A percentile compares a stretch with the other conserved stretches of the same genome.
Evolutionary conservation across 495 filamentous ascomycete species (phyloP).

Genomic region (Talaromyces trachyspermus): DNA sequence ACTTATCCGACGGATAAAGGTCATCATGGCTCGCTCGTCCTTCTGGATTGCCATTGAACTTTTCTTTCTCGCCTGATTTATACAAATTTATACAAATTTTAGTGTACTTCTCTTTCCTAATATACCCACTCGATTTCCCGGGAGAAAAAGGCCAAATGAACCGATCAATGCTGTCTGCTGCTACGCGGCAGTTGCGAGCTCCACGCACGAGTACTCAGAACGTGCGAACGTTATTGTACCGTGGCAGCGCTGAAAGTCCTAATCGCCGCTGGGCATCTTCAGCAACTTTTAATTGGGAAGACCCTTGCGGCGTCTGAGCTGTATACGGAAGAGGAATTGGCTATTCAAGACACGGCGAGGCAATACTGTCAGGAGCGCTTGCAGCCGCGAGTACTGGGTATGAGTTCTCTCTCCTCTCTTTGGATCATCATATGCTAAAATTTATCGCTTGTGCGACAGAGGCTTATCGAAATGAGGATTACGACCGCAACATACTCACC

Average conservation of each 20-base stretch:
- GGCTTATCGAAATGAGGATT: slow-evolving; percentile 90
- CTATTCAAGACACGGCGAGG: slow-evolving; percentile 80
- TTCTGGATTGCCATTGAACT: no score
- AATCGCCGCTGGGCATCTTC: slow-evolving; percentile 44
- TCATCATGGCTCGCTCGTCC: no score
- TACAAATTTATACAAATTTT: neutral
- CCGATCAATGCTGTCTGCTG: slow-evolving; percentile 28
- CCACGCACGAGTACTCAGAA: slow-evolving; percentile 10
- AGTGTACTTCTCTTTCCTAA: no score
- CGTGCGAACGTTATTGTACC: slow-evolving; percentile 7
- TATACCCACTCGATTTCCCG: no score
- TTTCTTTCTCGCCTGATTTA: no score
- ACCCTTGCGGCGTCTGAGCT: slow-evolving; percentile 68
- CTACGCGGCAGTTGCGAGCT: slow-evolving; percentile 26
- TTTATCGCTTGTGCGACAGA: slow-evolving; percentile 41
- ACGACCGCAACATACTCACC: slow-evolving; percentile 77
- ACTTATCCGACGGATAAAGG: no score
- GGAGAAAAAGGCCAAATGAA: no score
- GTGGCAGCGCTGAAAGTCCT: slow-evolving; percentile 4
- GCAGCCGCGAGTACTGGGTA: slow-evolving; percentile 81
- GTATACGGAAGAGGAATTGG: slow-evolving; percentile 82
- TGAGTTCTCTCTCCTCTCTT: no score
- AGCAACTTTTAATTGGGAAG: slow-evolving; percentile 80
- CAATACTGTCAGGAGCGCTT: slow-evolving; percentile 88
- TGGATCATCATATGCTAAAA: slow-evolving; percentile 5